Percentiles rank a stretch among this genome's conserved stretches.
Evolutionary conservation across 75 land plant genomes (phyloP).

Genomic region (Picea glauca): DNA sequence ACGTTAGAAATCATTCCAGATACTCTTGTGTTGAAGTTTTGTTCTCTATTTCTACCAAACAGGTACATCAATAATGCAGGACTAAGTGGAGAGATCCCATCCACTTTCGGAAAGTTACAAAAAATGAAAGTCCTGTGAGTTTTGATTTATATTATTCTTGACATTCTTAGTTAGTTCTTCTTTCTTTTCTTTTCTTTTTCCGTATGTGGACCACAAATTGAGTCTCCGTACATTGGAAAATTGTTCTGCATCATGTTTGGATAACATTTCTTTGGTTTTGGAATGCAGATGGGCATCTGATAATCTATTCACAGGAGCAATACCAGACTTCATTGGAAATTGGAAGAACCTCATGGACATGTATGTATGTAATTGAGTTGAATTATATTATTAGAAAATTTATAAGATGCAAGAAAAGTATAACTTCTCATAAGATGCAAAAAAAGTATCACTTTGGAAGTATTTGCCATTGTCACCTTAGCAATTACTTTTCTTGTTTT

Average conservation of each 20-base stretch:
- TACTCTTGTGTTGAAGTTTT: too few species aligned
- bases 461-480: too few species aligned
- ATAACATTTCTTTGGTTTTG: background rate
- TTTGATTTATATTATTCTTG: background rate
- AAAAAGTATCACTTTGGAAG: too few species aligned
- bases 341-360: constrained; percentile 14
- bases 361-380: constrained; percentile 14
- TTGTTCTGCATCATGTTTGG: too few species aligned
- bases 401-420: background rate
- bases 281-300: constrained; percentile 33
- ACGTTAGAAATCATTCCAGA: too few species aligned
- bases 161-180: background rate
- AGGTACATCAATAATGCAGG: constrained; percentile 34
- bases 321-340: constrained; percentile 27
- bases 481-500: too few species aligned
- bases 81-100: constrained; percentile 27
- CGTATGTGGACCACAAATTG: background rate
- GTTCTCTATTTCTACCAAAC: background rate
- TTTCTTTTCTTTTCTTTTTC: background rate
- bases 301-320: constrained; percentile 26
- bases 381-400: background rate
- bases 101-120: constrained; percentile 17
- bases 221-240: background rate
- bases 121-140: constrained; percentile 16
- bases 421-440: too few species aligned